These are phyloP conservation scores for Calonectria leucothoes DNA, from an alignment of 2,329 filamentous ascomycete genomes.

Conservation along the genomic window DNA sequence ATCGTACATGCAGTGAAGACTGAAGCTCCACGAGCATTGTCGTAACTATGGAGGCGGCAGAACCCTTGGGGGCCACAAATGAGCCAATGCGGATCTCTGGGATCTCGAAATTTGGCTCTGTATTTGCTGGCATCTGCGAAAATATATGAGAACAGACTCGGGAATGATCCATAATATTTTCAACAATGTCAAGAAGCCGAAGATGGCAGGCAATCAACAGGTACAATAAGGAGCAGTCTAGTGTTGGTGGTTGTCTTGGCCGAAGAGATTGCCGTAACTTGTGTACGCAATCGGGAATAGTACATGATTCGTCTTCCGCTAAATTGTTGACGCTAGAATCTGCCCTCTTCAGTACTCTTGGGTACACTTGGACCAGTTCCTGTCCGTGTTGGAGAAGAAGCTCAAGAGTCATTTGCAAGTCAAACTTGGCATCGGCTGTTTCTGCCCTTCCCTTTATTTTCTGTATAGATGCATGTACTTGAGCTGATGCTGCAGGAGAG, in stretches of 20 bases:
- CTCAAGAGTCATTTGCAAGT: slow-evolving; percentile 46
- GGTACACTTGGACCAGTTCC: slow-evolving; percentile 50
- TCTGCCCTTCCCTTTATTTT: slow-evolving; percentile 38
- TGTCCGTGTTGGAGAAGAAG: slow-evolving; percentile 49
- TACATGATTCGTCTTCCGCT: slow-evolving; percentile 36
- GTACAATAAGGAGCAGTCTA: slow-evolving; percentile 51
- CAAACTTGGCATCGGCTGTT: slow-evolving; percentile 37
- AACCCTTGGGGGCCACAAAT: slow-evolving; percentile 47
- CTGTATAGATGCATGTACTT: slow-evolving; percentile 37
- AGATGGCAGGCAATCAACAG: slow-evolving; percentile 53
- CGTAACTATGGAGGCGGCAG: slow-evolving; percentile 48
- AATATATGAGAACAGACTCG: slow-evolving; percentile 47
- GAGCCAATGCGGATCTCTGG: slow-evolving; percentile 55
- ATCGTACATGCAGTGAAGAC: slow-evolving; percentile 31
- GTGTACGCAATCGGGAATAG: slow-evolving; percentile 50
- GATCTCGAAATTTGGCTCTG: slow-evolving; percentile 49
- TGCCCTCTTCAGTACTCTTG: slow-evolving; percentile 37
- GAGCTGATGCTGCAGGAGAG: slow-evolving; percentile 14
- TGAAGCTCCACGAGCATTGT: slow-evolving; percentile 48
- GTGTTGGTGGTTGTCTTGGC: neutral
- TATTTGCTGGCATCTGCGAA: slow-evolving; percentile 37
- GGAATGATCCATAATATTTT: slow-evolving; percentile 45
- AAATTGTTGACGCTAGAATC: neutral
- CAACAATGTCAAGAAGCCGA: slow-evolving; percentile 51
- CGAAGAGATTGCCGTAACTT: slow-evolving; percentile 27